Percentiles rank a stretch among this genome's conserved stretches.
phyloP scores from a whole-genome alignment of 2,329 filamentous ascomycete genomes.

The Elsinoe australis region DNA sequence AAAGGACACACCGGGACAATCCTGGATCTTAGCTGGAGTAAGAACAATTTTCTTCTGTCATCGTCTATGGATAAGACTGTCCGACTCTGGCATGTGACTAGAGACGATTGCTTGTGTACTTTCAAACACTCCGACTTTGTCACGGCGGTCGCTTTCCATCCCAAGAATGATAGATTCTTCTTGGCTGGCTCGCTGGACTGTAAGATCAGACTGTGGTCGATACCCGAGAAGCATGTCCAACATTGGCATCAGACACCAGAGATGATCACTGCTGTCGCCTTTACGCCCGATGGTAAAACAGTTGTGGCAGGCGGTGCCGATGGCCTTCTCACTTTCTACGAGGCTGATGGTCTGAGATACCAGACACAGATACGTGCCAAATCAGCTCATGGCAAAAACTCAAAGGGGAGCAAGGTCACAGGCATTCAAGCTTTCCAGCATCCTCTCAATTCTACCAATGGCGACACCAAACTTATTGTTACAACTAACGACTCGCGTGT shows the following conservation, averaged over 20 bases:
- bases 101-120: slow-evolving; percentile 78
- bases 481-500: slow-evolving; percentile 93
- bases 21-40: slow-evolving; percentile 93
- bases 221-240: slow-evolving; percentile 89
- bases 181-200: slow-evolving; percentile 86
- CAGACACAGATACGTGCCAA: slow-evolving; percentile 87
- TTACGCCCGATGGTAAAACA: slow-evolving; percentile 83
- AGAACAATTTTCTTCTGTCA: slow-evolving; percentile 93
- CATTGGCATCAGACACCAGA: slow-evolving; percentile 70
- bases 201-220: slow-evolving; percentile 87
- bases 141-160: slow-evolving; percentile 90
- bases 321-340: slow-evolving; percentile 81
- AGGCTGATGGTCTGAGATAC: slow-evolving; percentile 81
- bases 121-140: slow-evolving; percentile 96
- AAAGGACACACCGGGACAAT: slow-evolving; percentile 77
- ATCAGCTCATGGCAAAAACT: slow-evolving; percentile 83
- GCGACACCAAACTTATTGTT: slow-evolving; percentile 74
- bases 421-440: slow-evolving; percentile 70
- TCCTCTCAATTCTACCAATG: slow-evolving; percentile 49
- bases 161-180: slow-evolving; percentile 92
- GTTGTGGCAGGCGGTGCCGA: slow-evolving; percentile 82
- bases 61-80: slow-evolving; percentile 99
- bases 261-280: slow-evolving; percentile 88
- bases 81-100: slow-evolving; percentile 81
- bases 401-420: slow-evolving; percentile 95